Conservation (phyloP, 2,329 filamentous ascomycete genomes). For the Trichoderma brevicompactum region DNA sequence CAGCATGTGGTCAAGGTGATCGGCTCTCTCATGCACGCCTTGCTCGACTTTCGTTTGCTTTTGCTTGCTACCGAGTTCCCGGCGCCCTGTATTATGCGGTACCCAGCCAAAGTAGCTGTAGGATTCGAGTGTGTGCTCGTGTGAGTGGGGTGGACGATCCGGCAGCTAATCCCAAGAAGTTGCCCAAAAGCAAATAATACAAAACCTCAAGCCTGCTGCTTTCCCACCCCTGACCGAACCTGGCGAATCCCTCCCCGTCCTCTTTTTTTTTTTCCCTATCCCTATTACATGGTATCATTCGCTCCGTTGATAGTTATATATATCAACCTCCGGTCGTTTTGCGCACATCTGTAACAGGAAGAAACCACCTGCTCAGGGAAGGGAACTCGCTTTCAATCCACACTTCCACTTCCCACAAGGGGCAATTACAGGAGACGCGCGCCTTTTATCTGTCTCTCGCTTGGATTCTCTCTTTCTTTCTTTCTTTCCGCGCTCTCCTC, state of each 20-base stretch:
- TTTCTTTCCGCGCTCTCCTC: neutral
- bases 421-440: constrained; percentile 23
- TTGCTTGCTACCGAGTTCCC: constrained; percentile 14
- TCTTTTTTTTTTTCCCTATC: neutral
- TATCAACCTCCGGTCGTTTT: constrained; percentile 19
- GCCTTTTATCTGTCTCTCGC: constrained; percentile 8
- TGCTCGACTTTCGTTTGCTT: neutral
- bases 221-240: constrained; percentile 5
- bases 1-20: neutral
- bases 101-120: constrained; percentile 5
- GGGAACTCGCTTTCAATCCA: constrained; percentile 22
- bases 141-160: constrained; percentile 20
- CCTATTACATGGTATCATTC: constrained; percentile 11
- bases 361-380: constrained; percentile 21
- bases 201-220: constrained; percentile 23
- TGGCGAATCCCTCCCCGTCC: constrained; percentile 3
- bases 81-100: constrained; percentile 10
- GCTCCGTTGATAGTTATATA: constrained; percentile 19
- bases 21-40: neutral
- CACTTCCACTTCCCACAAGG: constrained; percentile 14
- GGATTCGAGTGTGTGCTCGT: constrained; percentile 1
- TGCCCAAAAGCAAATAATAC: constrained; percentile 25
- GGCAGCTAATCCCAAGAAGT: constrained; percentile 23
- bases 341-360: constrained; percentile 7
- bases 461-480: neutral